Evolutionary conservation across 805 yeast species (phyloP).

Genomic region (Pichia cephalocereana): DNA sequence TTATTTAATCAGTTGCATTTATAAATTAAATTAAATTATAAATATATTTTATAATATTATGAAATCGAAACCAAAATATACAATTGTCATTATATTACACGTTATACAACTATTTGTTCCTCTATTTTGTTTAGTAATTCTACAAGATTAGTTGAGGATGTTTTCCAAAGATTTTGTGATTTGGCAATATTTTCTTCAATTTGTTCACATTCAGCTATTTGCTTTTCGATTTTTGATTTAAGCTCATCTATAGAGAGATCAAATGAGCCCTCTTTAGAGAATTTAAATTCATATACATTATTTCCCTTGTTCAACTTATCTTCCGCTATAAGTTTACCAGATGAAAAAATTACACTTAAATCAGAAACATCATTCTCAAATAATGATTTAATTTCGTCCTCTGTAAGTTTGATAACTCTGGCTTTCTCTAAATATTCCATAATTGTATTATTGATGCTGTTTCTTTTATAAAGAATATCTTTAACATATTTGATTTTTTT

Average conservation of each 20-base stretch:
- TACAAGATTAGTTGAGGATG: constrained; percentile 10
- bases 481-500: constrained; percentile 15
- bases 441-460: constrained; percentile 18
- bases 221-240: constrained; percentile 13
- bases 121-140: constrained; percentile 1
- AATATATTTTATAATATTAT: no score
- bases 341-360: constrained; percentile 13
- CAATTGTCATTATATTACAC: not conserved
- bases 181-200: constrained; percentile 13
- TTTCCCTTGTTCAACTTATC: constrained; percentile 9
- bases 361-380: constrained; percentile 22
- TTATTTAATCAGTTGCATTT: not conserved
- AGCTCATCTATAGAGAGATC: constrained; percentile 16
- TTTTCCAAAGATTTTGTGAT: constrained; percentile 20
- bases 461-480: constrained; percentile 17
- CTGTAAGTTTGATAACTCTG: constrained; percentile 16
- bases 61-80: no score
- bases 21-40: not conserved
- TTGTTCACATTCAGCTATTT: constrained; percentile 20
- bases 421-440: constrained; percentile 16
- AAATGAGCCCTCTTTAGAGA: constrained; percentile 13
- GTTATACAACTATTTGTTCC: constrained; percentile 1
- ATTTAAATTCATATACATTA: constrained; percentile 18
- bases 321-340: constrained; percentile 15
- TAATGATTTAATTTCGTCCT: constrained; percentile 17